Conservation (phyloP, 768 basidiomycete genomes). For the Exidia glandulosa region DNA sequence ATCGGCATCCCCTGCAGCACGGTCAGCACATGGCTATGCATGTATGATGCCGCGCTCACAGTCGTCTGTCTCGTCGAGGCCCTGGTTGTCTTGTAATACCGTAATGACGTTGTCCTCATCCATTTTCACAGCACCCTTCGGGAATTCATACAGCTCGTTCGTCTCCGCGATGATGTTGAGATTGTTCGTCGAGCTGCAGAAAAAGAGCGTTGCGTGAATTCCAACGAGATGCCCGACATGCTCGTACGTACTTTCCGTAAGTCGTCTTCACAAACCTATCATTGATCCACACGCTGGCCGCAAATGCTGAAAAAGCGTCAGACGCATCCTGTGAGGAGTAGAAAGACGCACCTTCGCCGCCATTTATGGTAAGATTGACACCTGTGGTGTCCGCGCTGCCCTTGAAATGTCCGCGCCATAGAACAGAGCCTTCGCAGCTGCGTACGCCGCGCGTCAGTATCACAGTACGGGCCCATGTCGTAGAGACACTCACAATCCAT, state of each 20-base stretch:
- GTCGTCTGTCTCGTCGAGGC: slow-evolving; percentile 49
- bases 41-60: slow-evolving; percentile 20
- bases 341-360: slow-evolving; percentile 40
- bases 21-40: neutral
- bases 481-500: slow-evolving; percentile 52
- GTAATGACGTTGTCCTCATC: slow-evolving; percentile 66
- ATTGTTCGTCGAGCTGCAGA: slow-evolving; percentile 54
- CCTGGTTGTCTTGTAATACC: slow-evolving; percentile 68
- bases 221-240: neutral
- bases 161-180: slow-evolving; percentile 49
- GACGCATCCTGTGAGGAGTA: neutral
- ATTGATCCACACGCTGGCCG: slow-evolving; percentile 76
- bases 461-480: slow-evolving; percentile 2
- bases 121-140: slow-evolving; percentile 36
- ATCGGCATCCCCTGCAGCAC: slow-evolving; percentile 29
- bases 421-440: slow-evolving; percentile 72
- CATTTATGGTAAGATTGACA: slow-evolving; percentile 67
- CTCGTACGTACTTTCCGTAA: slow-evolving; percentile 52
- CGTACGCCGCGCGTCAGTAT: neutral
- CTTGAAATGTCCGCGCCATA: slow-evolving; percentile 76
- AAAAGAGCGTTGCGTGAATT: neutral
- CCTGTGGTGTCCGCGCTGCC: slow-evolving; percentile 7
- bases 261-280: slow-evolving; percentile 59
- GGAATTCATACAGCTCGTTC: slow-evolving; percentile 56
- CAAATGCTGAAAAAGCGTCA: slow-evolving; percentile 42